Base-by-base conservation (phyloP, 768 basidiomycete species). In the Lactifluus volemus region DNA sequence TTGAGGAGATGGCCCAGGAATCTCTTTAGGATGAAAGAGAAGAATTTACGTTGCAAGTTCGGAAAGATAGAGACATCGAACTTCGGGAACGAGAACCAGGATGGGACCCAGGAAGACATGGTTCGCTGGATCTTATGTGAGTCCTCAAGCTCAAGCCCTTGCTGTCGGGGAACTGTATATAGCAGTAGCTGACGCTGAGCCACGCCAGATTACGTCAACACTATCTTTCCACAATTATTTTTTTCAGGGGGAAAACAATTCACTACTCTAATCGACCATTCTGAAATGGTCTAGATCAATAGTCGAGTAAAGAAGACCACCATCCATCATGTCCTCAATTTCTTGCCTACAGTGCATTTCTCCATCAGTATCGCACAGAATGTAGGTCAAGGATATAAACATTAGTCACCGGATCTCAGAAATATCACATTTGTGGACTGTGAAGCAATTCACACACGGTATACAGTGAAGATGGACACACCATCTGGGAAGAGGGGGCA, bases 11-110 rank as follows among this genome's bases (percentile, higher is more conserved):
- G 88, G 11, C 95, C 95, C 0, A 98, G 76, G 8, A 83, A 80
- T 68, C 84, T 85, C 78, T 85, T 88, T 63, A 98, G 80, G 55
- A 92, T 75, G 71, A 93, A 98, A 1, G 93, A 93, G 39, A 98
- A 78, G 75, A 98, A 94, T 59, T 91, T 84, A 55, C 85, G 79
- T 76, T 97, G 93, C 49, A 98, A 86, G 58, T 77, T 75, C 9
- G 88, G 79, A 15, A 89, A 85, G 25, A 91, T 67, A 55, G 78
- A 70, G 67, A 88, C 79, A 70, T 85, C 84, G 69, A 91, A 76
- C 48, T 78, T 77, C 17, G 88, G 87, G 42, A 89, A 73, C 21
- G 73, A 65, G 4, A 78, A 70, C 71, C 79, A 79, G 25, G 88
- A 86, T 29, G 71, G 64, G 5, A 66, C 57, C 72, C 72, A 74